phyloP scores from a whole-genome alignment of 345 rosid genomes.

The Gossypium stocksii region DNA sequence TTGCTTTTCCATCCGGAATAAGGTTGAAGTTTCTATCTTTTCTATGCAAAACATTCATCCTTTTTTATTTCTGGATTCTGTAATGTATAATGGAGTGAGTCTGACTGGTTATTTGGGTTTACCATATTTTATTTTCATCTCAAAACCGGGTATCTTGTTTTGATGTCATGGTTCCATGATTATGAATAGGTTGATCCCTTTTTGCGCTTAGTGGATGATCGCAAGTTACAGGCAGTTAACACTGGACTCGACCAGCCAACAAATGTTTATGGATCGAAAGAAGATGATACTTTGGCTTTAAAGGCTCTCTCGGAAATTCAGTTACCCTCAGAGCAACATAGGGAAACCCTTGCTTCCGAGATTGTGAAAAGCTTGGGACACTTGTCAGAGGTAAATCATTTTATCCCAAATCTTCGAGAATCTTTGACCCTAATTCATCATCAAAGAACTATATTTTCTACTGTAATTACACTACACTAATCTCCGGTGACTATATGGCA shows the following conservation, averaged over 20 bases:
- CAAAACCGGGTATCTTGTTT: background rate
- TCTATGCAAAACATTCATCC: background rate
- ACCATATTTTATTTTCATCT: background rate
- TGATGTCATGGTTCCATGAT: constrained; percentile 10
- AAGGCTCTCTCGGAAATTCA: constrained; percentile 53
- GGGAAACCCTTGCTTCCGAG: constrained; percentile 59
- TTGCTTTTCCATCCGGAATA: constrained; percentile 5
- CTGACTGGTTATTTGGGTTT: background rate
- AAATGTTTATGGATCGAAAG: constrained; percentile 57
- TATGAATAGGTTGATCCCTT: constrained; percentile 73
- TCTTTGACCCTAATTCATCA: constrained; percentile 8
- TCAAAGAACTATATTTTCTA: background rate
- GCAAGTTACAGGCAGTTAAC: constrained; percentile 59
- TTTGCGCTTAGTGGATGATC: constrained; percentile 66
- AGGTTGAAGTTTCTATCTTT: constrained; percentile 3
- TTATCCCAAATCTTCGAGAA: background rate
- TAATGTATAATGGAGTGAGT: background rate
- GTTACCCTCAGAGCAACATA: constrained; percentile 50
- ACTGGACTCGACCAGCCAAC: constrained; percentile 25
- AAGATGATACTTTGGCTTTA: constrained; percentile 62
- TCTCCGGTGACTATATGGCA: constrained; percentile 30
- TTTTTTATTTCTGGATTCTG: background rate
- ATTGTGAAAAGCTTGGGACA: constrained; percentile 62
- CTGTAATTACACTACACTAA: constrained; percentile 3
- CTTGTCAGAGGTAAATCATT: constrained; percentile 49